Evolutionary conservation across 2,329 filamentous ascomycete genomes (phyloP), one percentile per base, ranked within the genome.

Genomic region (Botryosphaeria dothidea): DNA sequence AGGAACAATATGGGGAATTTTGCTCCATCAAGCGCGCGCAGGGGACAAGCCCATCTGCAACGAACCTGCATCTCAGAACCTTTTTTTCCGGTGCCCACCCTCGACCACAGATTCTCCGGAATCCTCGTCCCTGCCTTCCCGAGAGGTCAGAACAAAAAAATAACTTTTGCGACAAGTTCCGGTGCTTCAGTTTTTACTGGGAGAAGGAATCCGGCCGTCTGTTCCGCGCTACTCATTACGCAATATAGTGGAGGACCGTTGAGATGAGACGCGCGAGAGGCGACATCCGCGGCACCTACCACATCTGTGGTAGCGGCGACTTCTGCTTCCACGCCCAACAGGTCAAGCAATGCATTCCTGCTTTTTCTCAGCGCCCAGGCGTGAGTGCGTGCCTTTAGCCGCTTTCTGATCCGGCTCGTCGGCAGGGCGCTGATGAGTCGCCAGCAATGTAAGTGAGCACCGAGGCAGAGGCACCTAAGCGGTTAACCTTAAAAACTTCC

Each of bases 151-250:
- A 36, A 23, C 56, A 46, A 46, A 45, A 7, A 45, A 60, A 60
- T 25, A 48, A 2, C 56, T 36, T 13, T 46, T 31, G 38, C 13
- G 25, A 21, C 25, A 60, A 15, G 25, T 45, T 19, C 41, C 41
- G 56, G 25, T 60, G 56, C 56, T 60, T 60, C 56, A 60, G 27
- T 25, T 60, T 19, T 31, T 60, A 60, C 56, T 34, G 56, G 36
- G 23, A 43, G 36, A 19, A 13, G 41, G 29, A 29, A 21, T 27
- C 15, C 21, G 21, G 8, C 34, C 34, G 36, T 9, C 34, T 29
- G 52, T 29, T 41, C 52, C 21, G 41, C 27, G 41, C 41, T 34
- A 45, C 41, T 31, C n/a, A 60, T 48, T 46, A 46, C 56, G 56
- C 56, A 60, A 60, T 23, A 31, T 21, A 23, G 41, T 25, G 56